Base-by-base conservation (phyloP, 352 stramenopile species). In the Pythium myriotylum region DNA sequence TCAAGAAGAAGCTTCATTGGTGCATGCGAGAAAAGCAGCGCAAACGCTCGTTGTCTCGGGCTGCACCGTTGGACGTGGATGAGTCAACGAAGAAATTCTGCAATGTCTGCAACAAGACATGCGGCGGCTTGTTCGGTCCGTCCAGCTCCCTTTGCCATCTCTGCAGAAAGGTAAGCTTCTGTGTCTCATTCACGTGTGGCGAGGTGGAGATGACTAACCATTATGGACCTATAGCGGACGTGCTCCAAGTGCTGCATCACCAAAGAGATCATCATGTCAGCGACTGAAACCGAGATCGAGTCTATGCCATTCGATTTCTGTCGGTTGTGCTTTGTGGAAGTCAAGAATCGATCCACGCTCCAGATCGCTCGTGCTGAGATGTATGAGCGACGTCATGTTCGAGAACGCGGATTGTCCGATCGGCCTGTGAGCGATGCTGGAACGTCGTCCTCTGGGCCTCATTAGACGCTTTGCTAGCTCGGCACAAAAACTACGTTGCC, bases 1-100 rank as follows among this genome's bases (percentile, higher is more conserved):
- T 82, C 20, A 76, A 74, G 51, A 88, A 86, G 70, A 88, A 86
- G 29, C 53, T 88, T 39, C 62, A 76, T 37, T 86, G 76, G 65
- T 79, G 74, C 39, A 47, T 81, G 56, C 62, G 73, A 39, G 69
- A 76, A 29, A 66, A 51, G 12, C 39, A 54, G 47, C 56, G 39
- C 51, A 61, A 67, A 52, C 54, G 48, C 0, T 43, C 50, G 6
- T 14, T 49, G 20, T 48, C 48, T 27, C 54, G 57, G 14, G n/a
- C 24, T 10, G 23, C 40, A 14, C 23, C 50, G 35, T 19, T 61
- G 42, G 24, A 67, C 19, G 35, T 55, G 35, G 43, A 27, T 47
- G 41, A 68, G 62, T 23, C 45, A 14, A 19, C 41, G 4, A 54
- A 26, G n/a, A 55, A 67, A 26, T 37, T 32, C 24, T 67, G 59